Evolutionary conservation across 352 stramenopile species (phyloP).

Genomic region (Pythium rishiriense): DNA sequence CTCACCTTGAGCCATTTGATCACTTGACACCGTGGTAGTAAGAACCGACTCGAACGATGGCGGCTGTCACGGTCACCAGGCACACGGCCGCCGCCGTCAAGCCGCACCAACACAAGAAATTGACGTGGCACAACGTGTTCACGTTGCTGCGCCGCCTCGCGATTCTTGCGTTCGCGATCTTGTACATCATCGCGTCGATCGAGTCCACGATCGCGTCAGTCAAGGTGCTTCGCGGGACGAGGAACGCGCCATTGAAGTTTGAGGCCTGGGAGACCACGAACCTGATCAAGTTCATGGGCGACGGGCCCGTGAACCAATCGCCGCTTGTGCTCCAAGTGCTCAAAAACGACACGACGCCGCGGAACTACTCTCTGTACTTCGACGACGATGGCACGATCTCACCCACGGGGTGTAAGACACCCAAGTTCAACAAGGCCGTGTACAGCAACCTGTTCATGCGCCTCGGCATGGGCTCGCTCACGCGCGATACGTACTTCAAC

Average conservation of each 20-base stretch:
- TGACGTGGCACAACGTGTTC: background rate
- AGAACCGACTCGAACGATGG: background rate
- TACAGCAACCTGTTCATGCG: conserved; percentile 21
- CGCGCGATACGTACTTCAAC: conserved; percentile 13
- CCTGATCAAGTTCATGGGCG: conserved; percentile 7
- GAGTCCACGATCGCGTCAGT: background rate
- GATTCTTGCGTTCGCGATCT: background rate
- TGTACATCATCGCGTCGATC: conserved; percentile 2
- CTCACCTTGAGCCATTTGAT: too few relatives aligned
- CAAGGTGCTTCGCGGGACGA: background rate
- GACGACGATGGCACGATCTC: conserved; percentile 3
- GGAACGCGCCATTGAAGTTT: conserved; percentile 7
- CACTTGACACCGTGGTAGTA: too few relatives aligned
- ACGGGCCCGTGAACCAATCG: conserved; percentile 5
- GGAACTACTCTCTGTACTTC: conserved; percentile 23
- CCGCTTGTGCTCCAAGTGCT: conserved; percentile 21
- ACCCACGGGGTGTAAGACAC: conserved; percentile 7
- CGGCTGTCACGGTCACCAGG: background rate
- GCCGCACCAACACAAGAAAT: background rate
- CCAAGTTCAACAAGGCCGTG: conserved; percentile 3
- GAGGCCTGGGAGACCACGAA: conserved; percentile 3
- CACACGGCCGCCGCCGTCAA: background rate
- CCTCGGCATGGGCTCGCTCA: conserved; percentile 3
- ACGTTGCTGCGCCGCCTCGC: background rate
- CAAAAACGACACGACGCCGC: conserved; percentile 18